A percentile compares a stretch with the other conserved stretches of the same genome.
Conservation (phyloP, 2,329 filamentous ascomycete species). For the Calycina marina region DNA sequence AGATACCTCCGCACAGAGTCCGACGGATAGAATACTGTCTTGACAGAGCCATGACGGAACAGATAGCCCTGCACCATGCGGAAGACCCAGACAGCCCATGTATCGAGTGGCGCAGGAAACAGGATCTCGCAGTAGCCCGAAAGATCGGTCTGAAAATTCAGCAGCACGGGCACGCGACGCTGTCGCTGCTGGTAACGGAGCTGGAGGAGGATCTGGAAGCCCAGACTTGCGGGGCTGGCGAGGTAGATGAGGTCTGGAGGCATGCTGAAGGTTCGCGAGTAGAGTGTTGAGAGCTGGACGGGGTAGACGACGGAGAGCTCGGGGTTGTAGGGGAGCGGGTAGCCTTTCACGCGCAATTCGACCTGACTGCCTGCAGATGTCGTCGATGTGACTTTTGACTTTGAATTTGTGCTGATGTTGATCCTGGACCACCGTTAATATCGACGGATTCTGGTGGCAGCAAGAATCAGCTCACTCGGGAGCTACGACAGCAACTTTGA, state of each 20-base stretch:
- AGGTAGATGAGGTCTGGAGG: slow-evolving; percentile 54
- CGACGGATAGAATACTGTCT: slow-evolving; percentile 56
- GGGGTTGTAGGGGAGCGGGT: slow-evolving; percentile 56
- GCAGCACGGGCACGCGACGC: slow-evolving; percentile 42
- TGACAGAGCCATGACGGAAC: slow-evolving; percentile 45
- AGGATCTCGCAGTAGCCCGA: slow-evolving; percentile 55
- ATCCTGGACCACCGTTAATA: no score
- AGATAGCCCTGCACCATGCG: slow-evolving; percentile 50
- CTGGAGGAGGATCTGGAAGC: slow-evolving; percentile 59
- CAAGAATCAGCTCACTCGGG: no score
- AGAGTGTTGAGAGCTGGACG: slow-evolving; percentile 47
- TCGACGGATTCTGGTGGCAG: no score
- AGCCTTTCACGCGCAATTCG: slow-evolving; percentile 47
- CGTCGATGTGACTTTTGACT: slow-evolving; percentile 9
- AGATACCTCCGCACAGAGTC: slow-evolving; percentile 48
- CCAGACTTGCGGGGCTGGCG: slow-evolving; percentile 53
- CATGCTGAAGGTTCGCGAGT: slow-evolving; percentile 40
- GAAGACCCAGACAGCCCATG: slow-evolving; percentile 46
- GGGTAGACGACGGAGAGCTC: slow-evolving; percentile 58
- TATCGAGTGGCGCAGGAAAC: slow-evolving; percentile 47
- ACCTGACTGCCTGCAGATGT: slow-evolving; percentile 21
- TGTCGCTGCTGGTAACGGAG: slow-evolving; percentile 41
- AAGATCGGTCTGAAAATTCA: slow-evolving; percentile 61
- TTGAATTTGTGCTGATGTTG: slow-evolving; percentile 28
- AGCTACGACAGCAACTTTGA: slow-evolving; percentile 50